Evolutionary conservation across 805 yeast genomes (phyloP), one percentile per base, ranked within the genome.

Genomic region (Candida maesae): DNA sequence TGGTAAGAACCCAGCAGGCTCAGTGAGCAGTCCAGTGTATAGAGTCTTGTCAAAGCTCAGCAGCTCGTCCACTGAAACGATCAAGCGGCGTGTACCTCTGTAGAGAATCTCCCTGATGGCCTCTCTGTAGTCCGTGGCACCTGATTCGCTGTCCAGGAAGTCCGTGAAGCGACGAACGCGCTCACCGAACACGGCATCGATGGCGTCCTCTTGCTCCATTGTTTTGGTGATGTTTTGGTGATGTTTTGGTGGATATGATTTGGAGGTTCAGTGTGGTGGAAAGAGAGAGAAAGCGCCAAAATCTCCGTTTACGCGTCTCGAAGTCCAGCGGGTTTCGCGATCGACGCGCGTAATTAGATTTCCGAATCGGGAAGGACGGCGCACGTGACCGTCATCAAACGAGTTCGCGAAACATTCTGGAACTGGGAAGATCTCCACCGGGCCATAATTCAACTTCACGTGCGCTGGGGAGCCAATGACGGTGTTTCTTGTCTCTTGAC

Each of bases 81-180:
- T 67, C 33, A 91, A 67, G 54, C 99, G 73, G 47, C 76, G 74
- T 40, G 73, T 71, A 35, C 81, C 81, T 52, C 77, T 76, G 47
- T 72, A 69, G 35, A 90, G 77, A 84, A 93, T 81, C 25, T 77
- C 71, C 50, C 81, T 77, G 49, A 93, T 83, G 37, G 74, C 75
- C 38, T 78, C 83, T 48, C 79, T 74, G 64, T 89, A 86, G 47
- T 79, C 76, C 0, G 84, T 73, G 6, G 61, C 64, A 30, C 74
- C 71, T 15, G 68, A 71, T 42, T 74, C 74, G 18, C 79, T 71
- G 50, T 79, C 84, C 29, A 93, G 67, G 58, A 90, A 91, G 53
- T 91, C 97, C 51, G 84, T 89, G 66, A 91, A 91, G 51, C 82
- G 73, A 57, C 96, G 79, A 16, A 85, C 86, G 49, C 97, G 80